Evolutionary conservation across 192 early-diverging fungal genomes (phyloP), one percentile per base, ranked within the genome.

Genomic region (Coemansia sp.): DNA sequence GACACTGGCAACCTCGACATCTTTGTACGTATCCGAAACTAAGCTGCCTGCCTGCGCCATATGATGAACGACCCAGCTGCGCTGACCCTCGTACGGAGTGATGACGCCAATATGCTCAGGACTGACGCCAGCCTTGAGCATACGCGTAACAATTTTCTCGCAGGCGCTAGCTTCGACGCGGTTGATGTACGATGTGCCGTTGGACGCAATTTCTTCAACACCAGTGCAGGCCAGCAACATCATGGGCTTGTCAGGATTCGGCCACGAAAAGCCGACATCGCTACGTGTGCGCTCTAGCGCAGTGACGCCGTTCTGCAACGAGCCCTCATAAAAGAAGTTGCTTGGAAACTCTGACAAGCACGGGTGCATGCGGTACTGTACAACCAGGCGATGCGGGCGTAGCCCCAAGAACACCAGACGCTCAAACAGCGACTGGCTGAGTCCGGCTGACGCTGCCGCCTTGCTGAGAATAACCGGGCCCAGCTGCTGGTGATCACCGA

Each of bases 341-440:
- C 92, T 94, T 2, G 97, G 95, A 68, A 98, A 99, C 81, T 95
- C 96, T 10, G 97, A 98, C 23, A 99, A 78, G 65, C 95, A 95
- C 31, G 97, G 97, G 64, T 99, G 97, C 97, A 98, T 98, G 68
- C 97, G 93, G 67, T 99, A 99, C 76, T 99, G 97, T 4, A 99
- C 95, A 57, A 97, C 93, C 16, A 99, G 87, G 19, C 96, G 90
- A 62, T 97, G 92, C 16, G 97, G 97, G 5, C 94, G 86, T 26
- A 94, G 84, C 17, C 94, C 94, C 17, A 98, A 83, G 58, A 95
- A 88, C 23, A 99, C 89, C 31, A 98, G 83, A 21, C 97, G 87
- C 80, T 99, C 97, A 75, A 99, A 99, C 37, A 99, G 77, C 3
- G 95, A 97, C 80, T 97, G 95, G 55, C 89, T 92, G 25, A 98